Evolutionary conservation across 257 asterid genomes (phyloP).

Genomic region (Nemophila menziesii): DNA sequence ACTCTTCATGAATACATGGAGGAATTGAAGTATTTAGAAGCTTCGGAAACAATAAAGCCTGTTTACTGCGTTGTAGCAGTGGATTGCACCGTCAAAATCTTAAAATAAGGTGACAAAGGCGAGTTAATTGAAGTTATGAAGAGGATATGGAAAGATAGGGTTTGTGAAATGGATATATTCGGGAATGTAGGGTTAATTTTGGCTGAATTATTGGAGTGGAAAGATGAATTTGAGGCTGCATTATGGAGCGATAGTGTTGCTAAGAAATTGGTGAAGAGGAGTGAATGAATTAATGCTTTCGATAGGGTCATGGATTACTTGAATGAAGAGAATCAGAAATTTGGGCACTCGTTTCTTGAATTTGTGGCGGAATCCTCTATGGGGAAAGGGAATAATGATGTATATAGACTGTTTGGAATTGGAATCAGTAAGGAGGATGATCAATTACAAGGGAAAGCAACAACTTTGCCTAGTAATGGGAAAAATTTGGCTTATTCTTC

Average conservation of each 20-base stretch:
- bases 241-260: slow-evolving; percentile 36
- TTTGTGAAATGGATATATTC: slow-evolving; percentile 31
- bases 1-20: slow-evolving; percentile 40
- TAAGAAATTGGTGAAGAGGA: slow-evolving; percentile 27
- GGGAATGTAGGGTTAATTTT: slow-evolving; percentile 46
- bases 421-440: neutral
- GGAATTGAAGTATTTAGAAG: slow-evolving; percentile 24
- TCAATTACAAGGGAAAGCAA: slow-evolving; percentile 13
- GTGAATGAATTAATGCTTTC: slow-evolving; percentile 27
- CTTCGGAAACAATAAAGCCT: slow-evolving; percentile 29
- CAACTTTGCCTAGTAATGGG: slow-evolving; percentile 12
- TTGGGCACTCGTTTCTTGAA: slow-evolving; percentile 73
- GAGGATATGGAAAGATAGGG: slow-evolving; percentile 51
- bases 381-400: slow-evolving; percentile 18
- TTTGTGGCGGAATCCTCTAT: slow-evolving; percentile 27
- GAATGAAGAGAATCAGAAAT: slow-evolving; percentile 42
- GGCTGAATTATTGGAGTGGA: slow-evolving; percentile 48
- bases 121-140: slow-evolving; percentile 36
- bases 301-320: slow-evolving; percentile 37
- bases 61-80: slow-evolving; percentile 72
- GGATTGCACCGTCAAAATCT: slow-evolving; percentile 36
- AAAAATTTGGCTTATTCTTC: slow-evolving; percentile 2
- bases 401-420: slow-evolving; percentile 12
- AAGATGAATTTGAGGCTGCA: slow-evolving; percentile 56
- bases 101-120: slow-evolving; percentile 10